These are phyloP conservation scores for Eimeria acervulina DNA, from an alignment of 169 alveolate genomes.

Conservation along the genomic window DNA sequence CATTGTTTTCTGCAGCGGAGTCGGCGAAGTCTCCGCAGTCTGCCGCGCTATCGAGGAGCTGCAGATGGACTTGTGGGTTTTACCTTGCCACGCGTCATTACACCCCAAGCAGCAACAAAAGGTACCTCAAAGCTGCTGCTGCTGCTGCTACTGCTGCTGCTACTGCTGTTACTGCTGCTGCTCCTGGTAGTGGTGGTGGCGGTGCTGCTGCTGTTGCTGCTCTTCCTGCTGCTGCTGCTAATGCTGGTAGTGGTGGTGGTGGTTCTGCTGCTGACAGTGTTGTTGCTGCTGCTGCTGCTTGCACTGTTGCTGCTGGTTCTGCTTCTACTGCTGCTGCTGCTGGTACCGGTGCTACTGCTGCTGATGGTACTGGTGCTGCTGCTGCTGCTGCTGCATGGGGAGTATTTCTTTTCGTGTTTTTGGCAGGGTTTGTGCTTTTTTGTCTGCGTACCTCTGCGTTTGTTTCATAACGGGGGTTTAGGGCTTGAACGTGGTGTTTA, in stretches of 20 bases:
- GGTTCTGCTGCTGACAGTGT: background rate
- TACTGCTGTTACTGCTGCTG: background rate
- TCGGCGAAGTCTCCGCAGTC: conserved; percentile 93
- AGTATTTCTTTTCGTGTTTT: background rate
- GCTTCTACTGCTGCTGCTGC: background rate
- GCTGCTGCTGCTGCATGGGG: background rate
- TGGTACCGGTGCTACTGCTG: background rate
- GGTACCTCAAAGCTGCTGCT: conserved; percentile 90
- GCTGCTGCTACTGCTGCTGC: conserved; percentile 17
- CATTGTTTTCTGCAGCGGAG: conserved; percentile 97
- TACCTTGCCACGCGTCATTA: conserved; percentile 96
- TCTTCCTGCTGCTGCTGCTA: background rate
- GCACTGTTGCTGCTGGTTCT: background rate
- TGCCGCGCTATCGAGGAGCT: conserved; percentile 88
- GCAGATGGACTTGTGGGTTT: conserved; percentile 93
- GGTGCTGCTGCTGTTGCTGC: background rate
- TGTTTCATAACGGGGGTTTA: too few relatives aligned
- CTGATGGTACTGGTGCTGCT: conserved; percentile 74
- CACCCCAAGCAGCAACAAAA: conserved; percentile 97
- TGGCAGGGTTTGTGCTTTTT: background rate
- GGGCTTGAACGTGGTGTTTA: background rate
- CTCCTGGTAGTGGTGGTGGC: background rate
- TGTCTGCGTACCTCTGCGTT: too few relatives aligned
- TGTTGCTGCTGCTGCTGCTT: background rate
- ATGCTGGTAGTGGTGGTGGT: background rate